Conservation (phyloP, 306 rosid genomes). For the Hippophae rhamnoides region DNA sequence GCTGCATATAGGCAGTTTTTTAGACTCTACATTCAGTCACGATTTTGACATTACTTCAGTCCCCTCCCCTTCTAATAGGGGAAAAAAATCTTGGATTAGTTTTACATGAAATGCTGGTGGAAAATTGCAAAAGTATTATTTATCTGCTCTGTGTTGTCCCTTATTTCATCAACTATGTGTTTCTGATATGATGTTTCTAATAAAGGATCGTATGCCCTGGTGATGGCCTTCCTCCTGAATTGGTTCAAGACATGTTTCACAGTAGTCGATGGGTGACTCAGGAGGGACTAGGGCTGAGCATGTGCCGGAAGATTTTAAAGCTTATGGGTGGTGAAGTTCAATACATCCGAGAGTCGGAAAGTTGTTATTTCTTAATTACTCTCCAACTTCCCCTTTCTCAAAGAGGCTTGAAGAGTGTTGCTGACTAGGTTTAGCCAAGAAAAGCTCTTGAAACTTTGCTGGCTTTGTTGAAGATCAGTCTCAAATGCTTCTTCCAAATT, state of each 20-base stretch:
- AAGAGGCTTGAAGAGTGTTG: constrained; percentile 24
- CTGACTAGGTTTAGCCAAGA: constrained; percentile 26
- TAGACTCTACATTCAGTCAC: too few relatives aligned
- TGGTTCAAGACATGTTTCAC: constrained; percentile 93
- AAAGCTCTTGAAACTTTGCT: constrained; percentile 13
- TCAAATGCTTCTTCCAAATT: constrained; percentile 17
- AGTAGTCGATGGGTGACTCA: constrained; percentile 67
- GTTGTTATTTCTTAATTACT: constrained; percentile 65
- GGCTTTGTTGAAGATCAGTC: constrained; percentile 20
- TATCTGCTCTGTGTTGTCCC: neutral
- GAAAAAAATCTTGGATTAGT: too few relatives aligned
- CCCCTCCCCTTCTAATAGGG: too few relatives aligned
- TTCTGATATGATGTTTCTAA: constrained; percentile 4
- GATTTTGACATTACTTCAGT: too few relatives aligned
- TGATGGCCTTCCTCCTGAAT: constrained; percentile 84
- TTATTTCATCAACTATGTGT: neutral
- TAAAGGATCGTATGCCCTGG: constrained; percentile 94
- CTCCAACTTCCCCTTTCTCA: constrained; percentile 75
- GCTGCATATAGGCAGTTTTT: too few relatives aligned
- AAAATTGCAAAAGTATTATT: neutral
- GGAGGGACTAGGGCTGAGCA: constrained; percentile 90
- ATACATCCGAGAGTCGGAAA: constrained; percentile 87
- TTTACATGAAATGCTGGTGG: too few relatives aligned
- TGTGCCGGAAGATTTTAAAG: constrained; percentile 87
- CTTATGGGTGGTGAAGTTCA: constrained; percentile 89